Evolutionary conservation across 495 filamentous ascomycete genomes (phyloP), one percentile per base, ranked within the genome.

Genomic region (Pyronema domesticum): DNA sequence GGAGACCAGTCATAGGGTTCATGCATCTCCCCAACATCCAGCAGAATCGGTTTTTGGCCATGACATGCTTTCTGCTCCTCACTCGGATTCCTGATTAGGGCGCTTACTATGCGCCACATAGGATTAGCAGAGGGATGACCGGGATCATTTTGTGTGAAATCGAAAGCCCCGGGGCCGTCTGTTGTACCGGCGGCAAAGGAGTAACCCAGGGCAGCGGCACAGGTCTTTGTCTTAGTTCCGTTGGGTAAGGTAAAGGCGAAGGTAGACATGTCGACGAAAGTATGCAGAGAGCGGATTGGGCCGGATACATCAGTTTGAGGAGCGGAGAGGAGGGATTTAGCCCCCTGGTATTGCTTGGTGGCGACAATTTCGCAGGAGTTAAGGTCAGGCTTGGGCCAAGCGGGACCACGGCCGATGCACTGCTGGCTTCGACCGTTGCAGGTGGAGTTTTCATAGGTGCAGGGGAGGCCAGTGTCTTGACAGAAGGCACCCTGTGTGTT

Each of bases 161-260:
- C 89, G 63, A 95, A 95, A 3, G 78, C 80, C 0, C 91, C 91
- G 0, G 89, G 89, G 7, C 91, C 86, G 65, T 98, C 91, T 1
- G 86, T 87, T 0, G 91, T 98, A 6, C 91, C 91, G 8, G 85
- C 91, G 11, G 91, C 91, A 68, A 98, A 98, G 2, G 83, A 87
- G 57, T 89, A 94, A 17, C 91, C 91, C 37, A 98, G 67, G 0
- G 89, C 91, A n/a, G 91, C 91, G 8, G 87, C 80, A 60, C 91
- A 95, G 8, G 89, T 94, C 17, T 65, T 73, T 13, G 81, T 76
- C 17, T 68, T 73, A 8, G 79, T 81, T 43, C 83, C 83, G 61
- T 94, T 94, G 0, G 83, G 74, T 6, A 89, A 77, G 10, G 69
- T 65, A 58, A 95, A 95, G 9, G 68, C 76, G 60, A 80, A 89